A percentile compares a stretch with the other conserved stretches of the same genome.
Evolutionary conservation across 345 rosid genomes (phyloP).

Genomic region (Linum trigynum): DNA sequence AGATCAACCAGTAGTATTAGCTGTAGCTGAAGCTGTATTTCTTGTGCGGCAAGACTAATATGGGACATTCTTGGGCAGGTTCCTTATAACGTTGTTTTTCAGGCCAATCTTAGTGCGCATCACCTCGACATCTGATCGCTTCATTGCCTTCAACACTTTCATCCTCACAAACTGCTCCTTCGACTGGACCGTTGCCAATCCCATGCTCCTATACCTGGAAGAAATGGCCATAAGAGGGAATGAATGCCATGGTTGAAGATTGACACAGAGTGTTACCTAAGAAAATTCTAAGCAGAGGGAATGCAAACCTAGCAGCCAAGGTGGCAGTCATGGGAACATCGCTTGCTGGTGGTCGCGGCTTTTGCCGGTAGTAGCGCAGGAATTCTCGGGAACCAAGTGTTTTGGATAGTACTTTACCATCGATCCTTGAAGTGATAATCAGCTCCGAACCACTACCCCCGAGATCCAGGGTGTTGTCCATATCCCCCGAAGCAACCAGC

Average conservation of each 20-base stretch:
- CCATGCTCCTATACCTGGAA: conserved; percentile 78
- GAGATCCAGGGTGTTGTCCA: conserved; percentile 44
- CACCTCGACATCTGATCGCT: conserved; percentile 47
- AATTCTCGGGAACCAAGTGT: conserved; percentile 84
- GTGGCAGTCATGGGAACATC: conserved; percentile 49
- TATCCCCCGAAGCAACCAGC: conserved; percentile 53
- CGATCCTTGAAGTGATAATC: conserved; percentile 52
- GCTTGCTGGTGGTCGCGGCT: conserved; percentile 63
- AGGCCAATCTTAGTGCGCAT: conserved; percentile 68
- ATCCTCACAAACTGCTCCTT: conserved; percentile 66
- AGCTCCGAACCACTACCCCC: conserved; percentile 78
- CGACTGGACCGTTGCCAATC: conserved; percentile 64
- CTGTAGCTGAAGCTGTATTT: no score
- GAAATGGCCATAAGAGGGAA: neutral
- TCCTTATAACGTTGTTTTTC: conserved; percentile 73
- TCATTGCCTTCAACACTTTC: conserved; percentile 70
- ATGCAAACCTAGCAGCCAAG: conserved; percentile 59
- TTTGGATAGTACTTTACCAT: conserved; percentile 33
- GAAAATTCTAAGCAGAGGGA: neutral
- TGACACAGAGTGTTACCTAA: no score
- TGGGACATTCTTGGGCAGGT: conserved; percentile 76
- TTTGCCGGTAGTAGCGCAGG: conserved; percentile 82
- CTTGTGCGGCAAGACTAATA: conserved; percentile 26
- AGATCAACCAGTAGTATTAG: no score
- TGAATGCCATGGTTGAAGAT: neutral